Evolutionary conservation across 306 rosid genomes (phyloP).

Genomic region (Coriaria nepalensis): DNA sequence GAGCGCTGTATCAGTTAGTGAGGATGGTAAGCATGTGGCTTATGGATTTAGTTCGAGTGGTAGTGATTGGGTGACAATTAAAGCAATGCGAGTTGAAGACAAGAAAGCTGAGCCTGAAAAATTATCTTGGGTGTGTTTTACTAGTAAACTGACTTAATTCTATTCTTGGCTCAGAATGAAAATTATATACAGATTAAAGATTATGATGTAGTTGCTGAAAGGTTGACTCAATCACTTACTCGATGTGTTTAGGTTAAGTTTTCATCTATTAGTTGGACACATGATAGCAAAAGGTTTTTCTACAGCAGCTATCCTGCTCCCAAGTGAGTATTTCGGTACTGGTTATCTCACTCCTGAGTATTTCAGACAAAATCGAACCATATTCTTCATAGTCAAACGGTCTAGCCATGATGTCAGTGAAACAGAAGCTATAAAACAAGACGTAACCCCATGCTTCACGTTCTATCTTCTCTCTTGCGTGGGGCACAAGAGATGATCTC

Average conservation of each 20-base stretch:
- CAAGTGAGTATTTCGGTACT: slow-evolving; percentile 30
- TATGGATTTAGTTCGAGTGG: slow-evolving; percentile 83
- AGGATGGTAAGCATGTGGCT: slow-evolving; percentile 67
- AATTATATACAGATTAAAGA: no score
- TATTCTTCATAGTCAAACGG: no score
- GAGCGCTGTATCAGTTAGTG: slow-evolving; percentile 31
- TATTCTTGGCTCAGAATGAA: no score
- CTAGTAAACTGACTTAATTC: neutral
- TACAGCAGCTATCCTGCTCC: slow-evolving; percentile 88
- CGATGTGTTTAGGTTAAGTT: slow-evolving; percentile 63
- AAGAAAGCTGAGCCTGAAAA: slow-evolving; percentile 36
- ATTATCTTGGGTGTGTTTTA: slow-evolving; percentile 66
- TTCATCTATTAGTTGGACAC: slow-evolving; percentile 74
- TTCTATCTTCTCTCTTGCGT: slow-evolving; percentile 83
- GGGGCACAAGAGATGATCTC: slow-evolving; percentile 97
- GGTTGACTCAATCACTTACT: neutral
- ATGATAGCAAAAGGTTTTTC: slow-evolving; percentile 80
- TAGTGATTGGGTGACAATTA: slow-evolving; percentile 81
- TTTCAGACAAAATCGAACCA: no score
- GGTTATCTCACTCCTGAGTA: no score
- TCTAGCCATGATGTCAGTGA: no score
- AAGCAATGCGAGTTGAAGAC: slow-evolving; percentile 48
- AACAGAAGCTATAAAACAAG: no score
- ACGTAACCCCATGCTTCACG: slow-evolving; percentile 25
- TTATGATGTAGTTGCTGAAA: no score